phyloP scores from a whole-genome alignment of 1,284 basidiomycete genomes.

The Anthracocystis setariae region DNA sequence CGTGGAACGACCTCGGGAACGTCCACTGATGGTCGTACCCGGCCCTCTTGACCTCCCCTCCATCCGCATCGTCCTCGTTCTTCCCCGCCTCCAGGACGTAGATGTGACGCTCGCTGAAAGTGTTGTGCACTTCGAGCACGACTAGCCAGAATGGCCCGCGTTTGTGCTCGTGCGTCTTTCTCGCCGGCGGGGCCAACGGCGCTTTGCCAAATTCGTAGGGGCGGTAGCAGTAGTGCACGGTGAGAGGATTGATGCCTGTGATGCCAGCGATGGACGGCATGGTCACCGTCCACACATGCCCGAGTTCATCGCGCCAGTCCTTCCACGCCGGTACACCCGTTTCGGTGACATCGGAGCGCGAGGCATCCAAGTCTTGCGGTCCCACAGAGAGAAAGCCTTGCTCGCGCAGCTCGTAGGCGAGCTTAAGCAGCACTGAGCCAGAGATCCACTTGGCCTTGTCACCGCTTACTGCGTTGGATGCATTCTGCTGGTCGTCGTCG shows the following conservation, averaged over 20 bases:
- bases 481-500: background rate
- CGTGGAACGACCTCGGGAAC: constrained; percentile 78
- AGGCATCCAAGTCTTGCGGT: constrained; percentile 38
- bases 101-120: constrained; percentile 79
- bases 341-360: background rate
- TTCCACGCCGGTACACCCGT: background rate
- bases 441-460: constrained; percentile 30
- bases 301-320: constrained; percentile 29
- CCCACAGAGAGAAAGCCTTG: constrained; percentile 28
- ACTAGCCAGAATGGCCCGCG: constrained; percentile 69
- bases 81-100: constrained; percentile 70
- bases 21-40: constrained; percentile 77
- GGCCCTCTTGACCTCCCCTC: background rate
- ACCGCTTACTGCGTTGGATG: background rate
- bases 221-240: constrained; percentile 77
- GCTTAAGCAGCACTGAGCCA: constrained; percentile 50
- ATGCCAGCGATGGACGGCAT: constrained; percentile 78
- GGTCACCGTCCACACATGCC: constrained; percentile 68
- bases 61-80: constrained; percentile 68
- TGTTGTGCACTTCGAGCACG: constrained; percentile 81
- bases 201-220: constrained; percentile 10
- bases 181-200: background rate
- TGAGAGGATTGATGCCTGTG: constrained; percentile 80
- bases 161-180: background rate
- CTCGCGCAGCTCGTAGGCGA: constrained; percentile 52